Conservation (phyloP, 2,329 filamentous ascomycete genomes). For the Pyrenochaeta sp. region DNA sequence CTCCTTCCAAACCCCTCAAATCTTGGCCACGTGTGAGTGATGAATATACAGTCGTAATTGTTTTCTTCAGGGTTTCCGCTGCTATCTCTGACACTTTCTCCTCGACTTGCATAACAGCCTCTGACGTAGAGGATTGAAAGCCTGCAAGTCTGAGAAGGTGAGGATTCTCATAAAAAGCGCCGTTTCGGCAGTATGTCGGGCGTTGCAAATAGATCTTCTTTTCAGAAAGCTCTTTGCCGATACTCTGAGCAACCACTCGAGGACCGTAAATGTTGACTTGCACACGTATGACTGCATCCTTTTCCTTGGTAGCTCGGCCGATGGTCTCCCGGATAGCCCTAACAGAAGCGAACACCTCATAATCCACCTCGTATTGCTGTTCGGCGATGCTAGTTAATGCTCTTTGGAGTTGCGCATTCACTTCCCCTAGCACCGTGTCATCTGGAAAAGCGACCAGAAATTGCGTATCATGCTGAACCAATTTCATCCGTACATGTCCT, state of each 20-base stretch:
- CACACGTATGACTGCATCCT: conserved; percentile 36
- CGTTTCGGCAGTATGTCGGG: conserved; percentile 25
- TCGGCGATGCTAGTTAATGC: conserved; percentile 24
- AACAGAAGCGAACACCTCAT: conserved; percentile 34
- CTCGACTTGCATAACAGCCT: not conserved
- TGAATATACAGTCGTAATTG: conserved; percentile 29
- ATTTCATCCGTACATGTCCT: conserved; percentile 26
- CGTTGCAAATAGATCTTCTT: conserved; percentile 37
- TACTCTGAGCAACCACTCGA: conserved; percentile 2
- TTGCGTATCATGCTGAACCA: conserved; percentile 17
- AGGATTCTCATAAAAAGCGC: conserved; percentile 35
- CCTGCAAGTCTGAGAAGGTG: conserved; percentile 31
- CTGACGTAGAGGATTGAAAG: conserved; percentile 2
- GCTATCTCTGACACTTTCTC: conserved; percentile 3
- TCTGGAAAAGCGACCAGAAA: conserved; percentile 26
- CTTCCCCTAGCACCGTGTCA: conserved; percentile 19
- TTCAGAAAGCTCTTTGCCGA: conserved; percentile 28
- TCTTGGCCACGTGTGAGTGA: conserved; percentile 27
- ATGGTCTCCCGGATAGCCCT: conserved; percentile 33
- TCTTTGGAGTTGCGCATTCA: conserved; percentile 31
- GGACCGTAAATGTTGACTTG: conserved; percentile 38
- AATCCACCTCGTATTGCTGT: conserved; percentile 21
- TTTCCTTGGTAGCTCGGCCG: conserved; percentile 24
- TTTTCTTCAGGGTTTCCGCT: conserved; percentile 20
- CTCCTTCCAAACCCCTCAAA: conserved; percentile 29